phyloP scores from a whole-genome alignment of 106 monocot genomes.

The Acorus calamus region DNA sequence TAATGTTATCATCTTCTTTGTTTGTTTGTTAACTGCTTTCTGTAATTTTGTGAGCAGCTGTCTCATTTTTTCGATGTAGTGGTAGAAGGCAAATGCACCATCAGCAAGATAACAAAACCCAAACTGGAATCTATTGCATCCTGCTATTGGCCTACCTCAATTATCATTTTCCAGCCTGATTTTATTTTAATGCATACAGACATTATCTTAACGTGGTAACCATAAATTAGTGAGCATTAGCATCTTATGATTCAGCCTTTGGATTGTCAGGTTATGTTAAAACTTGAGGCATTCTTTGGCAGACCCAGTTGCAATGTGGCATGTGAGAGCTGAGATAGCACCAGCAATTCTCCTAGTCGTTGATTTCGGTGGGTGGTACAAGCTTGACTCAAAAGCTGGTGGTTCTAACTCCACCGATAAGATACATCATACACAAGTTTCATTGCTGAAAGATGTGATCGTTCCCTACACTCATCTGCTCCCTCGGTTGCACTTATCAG shows the following conservation, averaged over 20 bases:
- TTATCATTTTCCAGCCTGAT: too few species aligned
- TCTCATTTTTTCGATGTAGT: too few species aligned
- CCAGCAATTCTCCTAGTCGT: slow-evolving; percentile 79
- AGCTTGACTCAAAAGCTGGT: slow-evolving; percentile 59
- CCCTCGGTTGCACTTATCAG: slow-evolving; percentile 42
- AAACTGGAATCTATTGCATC: too few species aligned
- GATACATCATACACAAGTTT: slow-evolving; percentile 80
- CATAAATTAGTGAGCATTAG: background rate
- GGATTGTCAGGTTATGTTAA: slow-evolving; percentile 65
- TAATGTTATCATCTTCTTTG: too few species aligned
- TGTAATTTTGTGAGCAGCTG: too few species aligned
- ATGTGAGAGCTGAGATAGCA: slow-evolving; percentile 71
- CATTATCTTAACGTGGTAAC: too few species aligned
- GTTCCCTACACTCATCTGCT: slow-evolving; percentile 90
- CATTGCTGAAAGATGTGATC: slow-evolving; percentile 87
- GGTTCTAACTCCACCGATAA: slow-evolving; percentile 33
- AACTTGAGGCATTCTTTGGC: slow-evolving; percentile 85
- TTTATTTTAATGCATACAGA: too few species aligned
- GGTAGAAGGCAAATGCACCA: too few species aligned
- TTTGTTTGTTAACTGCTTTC: too few species aligned
- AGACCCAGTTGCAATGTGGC: slow-evolving; percentile 99
- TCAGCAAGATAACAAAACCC: too few species aligned
- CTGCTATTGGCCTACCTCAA: too few species aligned
- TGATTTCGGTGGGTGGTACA: slow-evolving; percentile 98
- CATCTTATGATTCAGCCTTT: slow-evolving; percentile 52